Base-by-base conservation (phyloP, 352 stramenopile genomes). In the Albugo laibachii region DNA sequence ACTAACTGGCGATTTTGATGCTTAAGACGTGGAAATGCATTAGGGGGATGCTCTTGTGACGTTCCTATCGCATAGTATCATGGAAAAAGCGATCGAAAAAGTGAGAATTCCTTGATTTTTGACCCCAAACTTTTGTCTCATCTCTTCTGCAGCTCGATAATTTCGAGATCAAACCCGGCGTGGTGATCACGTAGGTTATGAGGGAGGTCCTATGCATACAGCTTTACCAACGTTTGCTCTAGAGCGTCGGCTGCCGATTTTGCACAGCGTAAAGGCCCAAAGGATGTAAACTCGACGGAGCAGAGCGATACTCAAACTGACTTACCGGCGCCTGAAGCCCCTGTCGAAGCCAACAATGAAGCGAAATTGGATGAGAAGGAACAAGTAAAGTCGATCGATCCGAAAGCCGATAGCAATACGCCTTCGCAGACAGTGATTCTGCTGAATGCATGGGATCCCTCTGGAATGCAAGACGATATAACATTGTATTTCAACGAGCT, bases 21-120 rank as follows among this genome's bases (percentile, higher is more conserved):
- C 36, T 4, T 42, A 14, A 13, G 1, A 46, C 16, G 0, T 44
- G 14, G 43, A 41, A 37, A 11, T 31, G 19, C 16, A 43, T 10
- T 49, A 81, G 70, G 78, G 78, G n/a, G 78, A 91, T 36, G 78
- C 78, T n/a, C 59, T 84, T 1, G 73, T 88, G 55, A 80, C 69
- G n/a, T 91, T 85, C 57, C 55, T 54, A 18, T 87, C 77, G 13
- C 59, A 73, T n/a, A 60, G 57, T 5, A 71, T 70, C 44, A 77
- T 76, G 64, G 21, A 49, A 21, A 72, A 74, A 44, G 77, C 77
- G n/a, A 63, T 91, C 49, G 72, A 83, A 34, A 61, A 63, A 69
- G 76, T 88, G 55, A 52, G 36, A 21, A 8, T 10, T 8, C 3
- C 38, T 43, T 19, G 8, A 10, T 10, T 10, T 3, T 19, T 3